Evolutionary conservation across 805 yeast genomes (phyloP), one percentile per base, ranked within the genome.

Genomic region (Suhomyces prunicola): DNA sequence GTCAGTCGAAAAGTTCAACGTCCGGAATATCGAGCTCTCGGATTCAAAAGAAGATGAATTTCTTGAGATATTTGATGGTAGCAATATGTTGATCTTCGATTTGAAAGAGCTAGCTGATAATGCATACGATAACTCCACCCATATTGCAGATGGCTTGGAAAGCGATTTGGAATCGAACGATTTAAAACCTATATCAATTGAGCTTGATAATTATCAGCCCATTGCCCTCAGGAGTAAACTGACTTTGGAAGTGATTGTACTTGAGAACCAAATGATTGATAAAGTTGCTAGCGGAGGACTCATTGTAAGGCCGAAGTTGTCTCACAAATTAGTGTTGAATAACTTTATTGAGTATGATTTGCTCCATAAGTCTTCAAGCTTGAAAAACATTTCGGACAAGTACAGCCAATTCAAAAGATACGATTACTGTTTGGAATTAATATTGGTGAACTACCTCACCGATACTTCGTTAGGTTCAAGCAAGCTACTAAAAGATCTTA

Each of bases 321-420:
- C 73, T 24, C 73, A 74, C 47, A 74, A 73, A 52, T 69, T 81
- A 56, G 74, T 80, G 44, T 60, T 82, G 39, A 72, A 74, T 54
- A 73, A 77, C 54, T 68, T 81, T 54, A 72, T 82, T 44, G 80
- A 79, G 57, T 74, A 76, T 57, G 81, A 79, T 54, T 68, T 82
- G 50, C 51, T 62, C 22, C 64, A 64, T 53, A 52, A 42, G 10
- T 35, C 46, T 6, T 54, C 63, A 9, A 64, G 68, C 35, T 57
- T 66, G 1, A 54, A 64, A 2, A 56, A 63, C 0, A 69, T 76
- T 26, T 69, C 67, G 48, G 58, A 59, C 26, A 72, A 70, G 54
- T 80, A 78, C 60, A 62, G 67, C 29, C 61, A 61, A 12, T 80
- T 76, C 58, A 67, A 68, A 22, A 78, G 75, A 52, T 81, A 76